Percentiles rank a stretch among this genome's conserved stretches.
Conservation (phyloP, 805 yeast species). For the Sungouiozyma ichnusensis region DNA sequence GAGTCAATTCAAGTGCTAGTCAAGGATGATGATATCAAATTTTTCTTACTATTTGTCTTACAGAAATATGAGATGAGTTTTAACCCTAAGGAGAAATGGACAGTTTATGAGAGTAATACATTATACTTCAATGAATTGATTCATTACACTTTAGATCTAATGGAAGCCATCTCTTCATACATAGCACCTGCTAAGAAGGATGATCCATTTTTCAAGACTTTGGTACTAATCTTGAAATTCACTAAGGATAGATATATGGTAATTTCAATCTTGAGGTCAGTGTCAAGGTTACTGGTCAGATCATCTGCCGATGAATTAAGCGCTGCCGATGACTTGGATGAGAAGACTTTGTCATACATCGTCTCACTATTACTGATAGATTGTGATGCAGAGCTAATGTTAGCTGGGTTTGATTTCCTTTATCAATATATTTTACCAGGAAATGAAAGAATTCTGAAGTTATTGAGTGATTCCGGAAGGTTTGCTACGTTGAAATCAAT, state of each 20-base stretch:
- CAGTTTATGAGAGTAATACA: slow-evolving; percentile 24
- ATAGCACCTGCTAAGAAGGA: slow-evolving; percentile 63
- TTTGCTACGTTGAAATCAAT: slow-evolving; percentile 44
- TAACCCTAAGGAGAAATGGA: slow-evolving; percentile 11
- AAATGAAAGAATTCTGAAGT: slow-evolving; percentile 41
- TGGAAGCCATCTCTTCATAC: slow-evolving; percentile 78
- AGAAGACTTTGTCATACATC: slow-evolving; percentile 40
- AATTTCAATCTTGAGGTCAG: slow-evolving; percentile 59
- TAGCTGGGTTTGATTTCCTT: slow-evolving; percentile 69
- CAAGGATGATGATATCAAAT: slow-evolving; percentile 37
- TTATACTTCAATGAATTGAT: slow-evolving; percentile 45
- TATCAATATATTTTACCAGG: slow-evolving; percentile 70
- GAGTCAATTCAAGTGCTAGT: slow-evolving; percentile 73
- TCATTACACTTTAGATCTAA: slow-evolving; percentile 61
- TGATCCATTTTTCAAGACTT: slow-evolving; percentile 48
- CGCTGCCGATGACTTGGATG: slow-evolving; percentile 40
- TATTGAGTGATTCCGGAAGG: slow-evolving; percentile 39
- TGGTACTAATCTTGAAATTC: slow-evolving; percentile 40
- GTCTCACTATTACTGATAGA: slow-evolving; percentile 47
- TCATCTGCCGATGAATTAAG: slow-evolving; percentile 38
- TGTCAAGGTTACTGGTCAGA: slow-evolving; percentile 69
- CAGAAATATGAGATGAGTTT: slow-evolving; percentile 16
- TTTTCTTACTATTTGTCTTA: slow-evolving; percentile 31
- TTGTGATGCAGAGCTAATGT: slow-evolving; percentile 53
- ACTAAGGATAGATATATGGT: slow-evolving; percentile 61